phyloP scores from a whole-genome alignment of 805 yeast genomes.

The Blastobotrys attinorum region DNA sequence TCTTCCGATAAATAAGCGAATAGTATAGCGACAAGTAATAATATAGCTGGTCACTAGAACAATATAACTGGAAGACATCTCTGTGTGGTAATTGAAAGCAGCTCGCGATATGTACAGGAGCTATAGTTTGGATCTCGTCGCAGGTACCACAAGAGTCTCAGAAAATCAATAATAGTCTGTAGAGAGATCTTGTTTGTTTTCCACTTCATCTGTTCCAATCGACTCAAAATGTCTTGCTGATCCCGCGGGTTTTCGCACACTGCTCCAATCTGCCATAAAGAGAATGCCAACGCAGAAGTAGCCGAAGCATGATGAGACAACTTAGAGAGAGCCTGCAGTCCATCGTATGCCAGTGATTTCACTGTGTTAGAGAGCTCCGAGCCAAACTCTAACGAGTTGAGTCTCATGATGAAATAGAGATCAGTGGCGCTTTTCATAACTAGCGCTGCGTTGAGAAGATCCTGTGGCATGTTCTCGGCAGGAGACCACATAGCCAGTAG shows the following conservation, averaged over 20 bases:
- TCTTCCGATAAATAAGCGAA: no score
- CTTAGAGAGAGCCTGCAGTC: conserved; percentile 4
- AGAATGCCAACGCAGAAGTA: conserved; percentile 9
- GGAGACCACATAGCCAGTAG: conserved; percentile 5
- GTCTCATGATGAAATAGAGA: conserved; percentile 9
- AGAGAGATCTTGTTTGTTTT: conserved; percentile 2
- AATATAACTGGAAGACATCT: conserved; percentile 3
- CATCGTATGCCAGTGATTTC: conserved; percentile 1
- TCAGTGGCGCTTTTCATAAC: conserved; percentile 9
- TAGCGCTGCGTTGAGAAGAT: conserved; percentile 7
- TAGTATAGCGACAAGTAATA: no score
- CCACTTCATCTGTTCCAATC: conserved; percentile 4
- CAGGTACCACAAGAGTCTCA: conserved; percentile 2
- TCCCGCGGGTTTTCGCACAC: conserved; percentile 3
- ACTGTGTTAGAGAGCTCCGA: not conserved
- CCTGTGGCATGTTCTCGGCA: conserved; percentile 5
- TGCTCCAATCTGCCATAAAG: conserved; percentile 15
- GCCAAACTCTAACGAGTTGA: conserved; percentile 8
- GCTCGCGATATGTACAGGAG: conserved; percentile 1
- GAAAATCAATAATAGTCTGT: conserved; percentile 2
- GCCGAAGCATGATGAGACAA: conserved; percentile 4
- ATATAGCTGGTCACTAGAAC: no score
- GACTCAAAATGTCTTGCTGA: conserved; percentile 2
- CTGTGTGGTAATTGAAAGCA: conserved; percentile 1
- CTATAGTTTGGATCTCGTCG: conserved; percentile 1